Conservation (phyloP, 2,329 filamentous ascomycete genomes). For the Colletotrichum neosansevieriae region DNA sequence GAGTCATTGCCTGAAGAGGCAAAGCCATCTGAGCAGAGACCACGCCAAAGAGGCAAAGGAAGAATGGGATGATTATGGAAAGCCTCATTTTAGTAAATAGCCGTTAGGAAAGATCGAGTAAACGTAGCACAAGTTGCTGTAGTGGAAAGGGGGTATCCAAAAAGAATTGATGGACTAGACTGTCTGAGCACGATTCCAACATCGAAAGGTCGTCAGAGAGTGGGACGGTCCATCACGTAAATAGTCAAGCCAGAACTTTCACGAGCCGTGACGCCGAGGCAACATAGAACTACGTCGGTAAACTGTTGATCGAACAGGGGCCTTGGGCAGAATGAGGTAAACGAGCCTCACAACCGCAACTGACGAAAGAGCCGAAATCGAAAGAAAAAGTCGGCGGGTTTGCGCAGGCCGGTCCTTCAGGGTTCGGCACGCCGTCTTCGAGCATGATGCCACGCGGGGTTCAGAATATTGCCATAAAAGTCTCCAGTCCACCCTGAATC, state of each 20-base stretch:
- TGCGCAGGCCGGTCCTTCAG: background rate
- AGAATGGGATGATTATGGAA: constrained; percentile 1
- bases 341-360: background rate
- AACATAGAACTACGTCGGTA: background rate
- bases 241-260: constrained; percentile 21
- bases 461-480: constrained; percentile 9
- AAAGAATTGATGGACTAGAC: background rate
- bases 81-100: constrained; percentile 17
- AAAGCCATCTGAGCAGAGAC: constrained; percentile 23
- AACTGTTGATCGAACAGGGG: constrained; percentile 24
- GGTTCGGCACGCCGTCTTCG: too few species aligned
- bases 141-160: background rate
- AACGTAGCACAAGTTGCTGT: background rate
- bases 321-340: constrained; percentile 4
- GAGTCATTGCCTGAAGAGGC: constrained; percentile 22
- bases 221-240: constrained; percentile 27
- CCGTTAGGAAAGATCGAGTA: background rate
- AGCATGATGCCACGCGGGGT: constrained; percentile 25
- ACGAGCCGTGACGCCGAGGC: constrained; percentile 36
- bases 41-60: constrained; percentile 21
- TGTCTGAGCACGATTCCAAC: background rate
- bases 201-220: background rate
- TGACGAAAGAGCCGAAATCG: constrained; percentile 16
- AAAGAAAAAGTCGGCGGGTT: background rate
- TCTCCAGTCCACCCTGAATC: constrained; percentile 10